These are phyloP conservation scores for Microdochium trichocladiopsis DNA, from an alignment of 2,329 filamentous ascomycete species.

Conservation along the genomic window DNA sequence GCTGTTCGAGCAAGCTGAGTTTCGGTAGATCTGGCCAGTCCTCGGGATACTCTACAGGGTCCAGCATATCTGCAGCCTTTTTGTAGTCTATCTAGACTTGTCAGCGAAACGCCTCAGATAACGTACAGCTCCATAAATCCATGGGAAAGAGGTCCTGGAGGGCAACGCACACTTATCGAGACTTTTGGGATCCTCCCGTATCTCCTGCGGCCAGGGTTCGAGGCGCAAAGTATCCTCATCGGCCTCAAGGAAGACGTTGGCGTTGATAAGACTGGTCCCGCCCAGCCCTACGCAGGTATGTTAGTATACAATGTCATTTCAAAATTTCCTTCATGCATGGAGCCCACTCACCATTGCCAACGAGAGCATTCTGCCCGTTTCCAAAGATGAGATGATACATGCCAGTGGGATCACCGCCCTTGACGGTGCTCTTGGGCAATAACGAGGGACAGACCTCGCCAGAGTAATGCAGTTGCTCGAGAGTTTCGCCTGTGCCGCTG, in stretches of 20 bases:
- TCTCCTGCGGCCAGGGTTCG: conserved; percentile 51
- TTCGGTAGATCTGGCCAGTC: conserved; percentile 53
- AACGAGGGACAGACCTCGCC: conserved; percentile 41
- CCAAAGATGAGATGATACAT: conserved; percentile 59
- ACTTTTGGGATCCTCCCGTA: conserved; percentile 32
- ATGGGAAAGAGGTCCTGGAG: no score
- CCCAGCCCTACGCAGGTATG: conserved; percentile 42
- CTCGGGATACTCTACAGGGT: conserved; percentile 51
- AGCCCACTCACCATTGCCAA: conserved; percentile 43
- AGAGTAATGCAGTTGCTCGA: conserved; percentile 47
- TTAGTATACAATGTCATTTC: conserved; percentile 1
- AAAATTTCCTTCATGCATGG: neutral
- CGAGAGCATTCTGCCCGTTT: conserved; percentile 55
- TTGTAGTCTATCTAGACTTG: conserved; percentile 40
- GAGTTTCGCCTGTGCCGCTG: conserved; percentile 32
- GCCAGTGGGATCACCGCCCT: conserved; percentile 47
- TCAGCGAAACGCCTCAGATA: neutral
- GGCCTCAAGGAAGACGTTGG: conserved; percentile 58
- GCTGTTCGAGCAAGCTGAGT: conserved; percentile 46
- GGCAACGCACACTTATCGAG: conserved; percentile 41
- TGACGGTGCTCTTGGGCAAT: conserved; percentile 31
- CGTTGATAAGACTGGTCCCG: conserved; percentile 59
- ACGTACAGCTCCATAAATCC: neutral
- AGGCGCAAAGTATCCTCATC: conserved; percentile 46
- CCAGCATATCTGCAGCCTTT: conserved; percentile 45